Evolutionary conservation across 371 early-diverging fungal species (phyloP).

Genomic region (Fennellomyces sp.): DNA sequence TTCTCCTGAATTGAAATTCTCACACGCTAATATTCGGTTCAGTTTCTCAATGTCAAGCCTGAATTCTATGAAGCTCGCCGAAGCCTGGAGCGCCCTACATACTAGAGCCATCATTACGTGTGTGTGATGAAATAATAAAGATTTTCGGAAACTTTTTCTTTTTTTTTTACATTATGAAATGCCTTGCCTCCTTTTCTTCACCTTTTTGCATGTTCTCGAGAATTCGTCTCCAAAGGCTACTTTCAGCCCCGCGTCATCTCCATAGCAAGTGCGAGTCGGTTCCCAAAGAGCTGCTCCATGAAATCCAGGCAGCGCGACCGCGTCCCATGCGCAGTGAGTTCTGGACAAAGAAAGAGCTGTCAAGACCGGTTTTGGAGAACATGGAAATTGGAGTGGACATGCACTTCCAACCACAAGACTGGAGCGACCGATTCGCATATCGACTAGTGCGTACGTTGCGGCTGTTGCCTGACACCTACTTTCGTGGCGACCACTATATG

Average conservation of each 20-base stretch:
- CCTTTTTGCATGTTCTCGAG: not conserved
- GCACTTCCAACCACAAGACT: constrained; percentile 62
- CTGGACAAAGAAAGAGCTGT: constrained; percentile 45
- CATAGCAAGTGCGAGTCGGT: no score
- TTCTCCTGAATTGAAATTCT: not conserved
- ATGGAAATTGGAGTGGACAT: constrained; percentile 64
- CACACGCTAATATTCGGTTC: not conserved
- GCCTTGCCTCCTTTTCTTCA: not conserved
- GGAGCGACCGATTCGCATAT: constrained; percentile 74
- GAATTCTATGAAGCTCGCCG: constrained; percentile 30
- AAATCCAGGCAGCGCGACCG: constrained; percentile 53
- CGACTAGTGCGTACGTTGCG: constrained; percentile 70
- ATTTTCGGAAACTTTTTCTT: not conserved
- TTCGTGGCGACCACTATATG: constrained; percentile 79
- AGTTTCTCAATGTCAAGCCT: constrained; percentile 30
- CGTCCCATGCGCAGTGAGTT: constrained; percentile 76
- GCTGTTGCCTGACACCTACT: constrained; percentile 77
- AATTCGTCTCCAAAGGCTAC: not conserved
- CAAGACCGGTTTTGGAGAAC: constrained; percentile 61
- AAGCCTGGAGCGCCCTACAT: constrained; percentile 20
- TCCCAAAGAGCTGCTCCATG: constrained; percentile 40
- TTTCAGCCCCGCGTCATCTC: no score
- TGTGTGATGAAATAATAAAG: not conserved
- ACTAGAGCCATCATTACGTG: constrained; percentile 4
- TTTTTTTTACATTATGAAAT: constrained; percentile 1